Percentiles rank a stretch among this genome's conserved stretches.
Conservation (phyloP, 129 eudicot genomes). For the Helichrysum umbraculigerum region DNA sequence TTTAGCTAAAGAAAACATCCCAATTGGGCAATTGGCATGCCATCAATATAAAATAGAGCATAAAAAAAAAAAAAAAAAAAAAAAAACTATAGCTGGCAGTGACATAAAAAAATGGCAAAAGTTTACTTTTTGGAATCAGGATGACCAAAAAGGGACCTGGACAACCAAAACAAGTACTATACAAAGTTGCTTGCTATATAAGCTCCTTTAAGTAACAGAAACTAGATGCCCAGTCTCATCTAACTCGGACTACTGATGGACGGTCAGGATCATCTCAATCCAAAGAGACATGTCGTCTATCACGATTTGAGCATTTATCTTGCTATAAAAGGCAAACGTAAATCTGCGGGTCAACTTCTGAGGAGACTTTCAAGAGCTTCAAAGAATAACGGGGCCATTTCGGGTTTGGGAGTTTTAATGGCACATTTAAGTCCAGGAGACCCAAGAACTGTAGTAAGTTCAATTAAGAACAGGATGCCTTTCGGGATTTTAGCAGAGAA, state of each 20-base stretch:
- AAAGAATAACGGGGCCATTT: neutral
- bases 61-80: neutral
- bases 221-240: neutral
- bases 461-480: neutral
- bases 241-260: neutral
- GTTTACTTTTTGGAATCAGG: neutral
- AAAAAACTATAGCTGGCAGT: slow-evolving; percentile 2
- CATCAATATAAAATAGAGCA: neutral
- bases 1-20: neutral
- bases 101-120: neutral
- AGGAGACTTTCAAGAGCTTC: slow-evolving; percentile 11
- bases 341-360: slow-evolving; percentile 7
- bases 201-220: neutral
- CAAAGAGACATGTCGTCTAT: neutral
- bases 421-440: slow-evolving; percentile 11
- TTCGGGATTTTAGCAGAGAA: slow-evolving; percentile 6
- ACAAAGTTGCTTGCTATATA: slow-evolving; percentile 11
- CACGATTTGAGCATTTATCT: neutral
- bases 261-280: neutral
- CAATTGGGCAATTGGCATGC: neutral
- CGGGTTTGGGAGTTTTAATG: neutral
- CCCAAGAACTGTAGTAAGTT: neutral
- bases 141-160: slow-evolving; percentile 6
- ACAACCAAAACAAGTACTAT: slow-evolving; percentile 6
- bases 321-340: neutral